Evolutionary conservation across 768 basidiomycete species (phyloP), one percentile per base, ranked within the genome.

Genomic region (Suillus plorans): DNA sequence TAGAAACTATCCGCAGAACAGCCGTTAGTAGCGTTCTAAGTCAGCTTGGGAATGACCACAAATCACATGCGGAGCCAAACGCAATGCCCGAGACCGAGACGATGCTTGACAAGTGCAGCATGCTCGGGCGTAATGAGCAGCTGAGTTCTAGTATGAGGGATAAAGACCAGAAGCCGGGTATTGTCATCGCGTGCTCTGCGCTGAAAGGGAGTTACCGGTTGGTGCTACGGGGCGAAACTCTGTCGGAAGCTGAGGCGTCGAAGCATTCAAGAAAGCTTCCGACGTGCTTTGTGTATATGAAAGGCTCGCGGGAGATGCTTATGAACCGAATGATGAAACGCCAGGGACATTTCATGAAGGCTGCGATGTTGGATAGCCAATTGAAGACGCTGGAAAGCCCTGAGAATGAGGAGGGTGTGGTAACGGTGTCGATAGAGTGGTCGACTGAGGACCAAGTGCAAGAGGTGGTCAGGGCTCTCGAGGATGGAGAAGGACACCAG

Each of bases 181-280:
- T 92, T n/a, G 86, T 98, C 49, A 84, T 95, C 45, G 91, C 89
- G 44, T 96, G 94, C 76, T 97, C 94, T 25, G 87, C 95, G 66
- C 78, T 98, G 73, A 95, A 91, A 78, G 82, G 72, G 69, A 81
- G 81, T 67, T 98, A 98, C 74, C 89, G 97, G 6, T 89, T 91
- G 65, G 84, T 95, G 56, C 76, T 98, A 64, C 84, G 96, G 10
- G 95, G 70, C 34, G 63, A 61, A 41, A 44, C 52, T 58, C 6
- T 28, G 16, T 16, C 66, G 47, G 41, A 31, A 42, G 65, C 72
- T 41, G 68, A 66, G 25, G 70, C 72, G 56, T 67, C 70, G 36
- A 69, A 66, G 49, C 62, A 67, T 41, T 68, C 72, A 62, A 73
- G 67, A 4, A 66, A 67, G 34, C 75, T 90, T 63, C 77, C 80